phyloP scores from a whole-genome alignment of 1,284 basidiomycete genomes.

The Uromyces viciae-fabae region DNA sequence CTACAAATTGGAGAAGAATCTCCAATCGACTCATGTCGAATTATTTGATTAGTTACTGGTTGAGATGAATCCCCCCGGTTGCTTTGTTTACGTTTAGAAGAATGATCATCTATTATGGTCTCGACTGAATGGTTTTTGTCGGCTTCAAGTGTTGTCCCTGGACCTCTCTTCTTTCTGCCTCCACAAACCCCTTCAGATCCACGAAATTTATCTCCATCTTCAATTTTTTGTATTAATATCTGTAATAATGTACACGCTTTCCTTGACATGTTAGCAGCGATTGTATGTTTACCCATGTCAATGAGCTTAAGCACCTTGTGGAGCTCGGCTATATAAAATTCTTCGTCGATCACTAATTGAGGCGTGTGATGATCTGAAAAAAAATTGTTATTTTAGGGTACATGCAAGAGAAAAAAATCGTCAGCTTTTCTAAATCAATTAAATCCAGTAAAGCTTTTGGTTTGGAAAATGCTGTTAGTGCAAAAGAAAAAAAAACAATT shows the following conservation, averaged over 20 bases:
- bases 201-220: background rate
- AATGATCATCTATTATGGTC: no score
- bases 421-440: background rate
- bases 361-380: slow-evolving; percentile 7
- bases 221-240: slow-evolving; percentile 16
- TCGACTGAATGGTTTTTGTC: no score
- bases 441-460: background rate
- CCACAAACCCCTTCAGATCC: slow-evolving; percentile 2
- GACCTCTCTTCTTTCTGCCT: slow-evolving; percentile 19
- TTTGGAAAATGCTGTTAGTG: background rate
- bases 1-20: no score
- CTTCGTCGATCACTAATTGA: slow-evolving; percentile 11
- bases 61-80: no score
- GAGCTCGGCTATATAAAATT: slow-evolving; percentile 5
- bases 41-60: no score
- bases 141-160: background rate
- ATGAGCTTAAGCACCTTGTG: background rate
- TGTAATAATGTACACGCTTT: background rate
- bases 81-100: no score
- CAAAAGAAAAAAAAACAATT: no score
- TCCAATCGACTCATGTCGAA: no score
- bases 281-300: slow-evolving; percentile 9
- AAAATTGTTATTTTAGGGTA: no score
- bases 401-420: background rate
- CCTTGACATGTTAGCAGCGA: slow-evolving; percentile 7